Evolutionary conservation across 2,329 filamentous ascomycete species (phyloP), one percentile per base, ranked within the genome.

Genomic region (Volutella citrinella): DNA sequence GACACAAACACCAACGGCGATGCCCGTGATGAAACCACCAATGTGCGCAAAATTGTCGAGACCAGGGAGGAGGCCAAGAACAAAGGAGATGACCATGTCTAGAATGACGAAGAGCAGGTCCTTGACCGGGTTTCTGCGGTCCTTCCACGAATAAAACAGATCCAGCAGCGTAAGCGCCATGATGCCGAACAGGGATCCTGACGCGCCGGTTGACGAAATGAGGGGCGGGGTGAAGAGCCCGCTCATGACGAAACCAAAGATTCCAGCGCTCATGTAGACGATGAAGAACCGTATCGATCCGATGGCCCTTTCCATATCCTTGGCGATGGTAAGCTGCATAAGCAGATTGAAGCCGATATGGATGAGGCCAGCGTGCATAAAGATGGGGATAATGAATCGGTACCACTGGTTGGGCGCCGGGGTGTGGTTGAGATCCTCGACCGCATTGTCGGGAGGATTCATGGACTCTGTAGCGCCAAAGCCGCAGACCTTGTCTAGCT

Each of bases 1-100:
- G 18, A 98, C 73, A 43, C 83, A 94, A 32, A 97, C 73, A 10
- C 93, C 93, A 2, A 96, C 76, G 0, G 83, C 84, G 7, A 98
- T 66, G 2, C 93, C 93, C 80, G 95, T 95, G 31, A 95, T 65
- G 60, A 97, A 96, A 3, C 93, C 93, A 34, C 93, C 93, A 43
- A 98, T 96, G 50, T 98, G 93, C 12, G 87, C 87, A 61, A 97
- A 98, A 63, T 98, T 98, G 69, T 98, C 93, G 28, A 98, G 66
- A 8, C 90, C 91, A 0, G 93, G 93, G 2, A 98, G 74, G 5
- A 98, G 74, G 20, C 93, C 93, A 4, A 98, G 76, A 12, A 93
- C 88, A 56, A 98, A 96, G 0, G 89, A 88, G 46, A 98, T 89
- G 46, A 82, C 68, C 42, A 97, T 79, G 54, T 96, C 90, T 36